Evolutionary conservation across 805 yeast species (phyloP).

Genomic region (Candida coleopterorum): DNA sequence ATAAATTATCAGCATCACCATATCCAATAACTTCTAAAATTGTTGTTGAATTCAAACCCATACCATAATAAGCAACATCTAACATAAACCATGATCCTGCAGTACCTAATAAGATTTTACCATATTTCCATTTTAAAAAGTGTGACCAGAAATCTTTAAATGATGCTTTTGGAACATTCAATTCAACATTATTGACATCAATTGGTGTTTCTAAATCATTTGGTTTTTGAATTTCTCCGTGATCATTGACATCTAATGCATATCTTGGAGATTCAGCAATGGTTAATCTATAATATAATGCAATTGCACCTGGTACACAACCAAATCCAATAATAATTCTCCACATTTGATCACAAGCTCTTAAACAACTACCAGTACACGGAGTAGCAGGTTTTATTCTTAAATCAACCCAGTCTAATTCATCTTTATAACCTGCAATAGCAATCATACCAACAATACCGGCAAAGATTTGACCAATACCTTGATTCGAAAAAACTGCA

Average conservation of each 20-base stretch:
- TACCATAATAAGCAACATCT: conserved; percentile 89
- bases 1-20: conserved; percentile 60
- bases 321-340: conserved; percentile 87
- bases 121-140: conserved; percentile 82
- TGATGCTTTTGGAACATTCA: conserved; percentile 76
- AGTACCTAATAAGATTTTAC: conserved; percentile 79
- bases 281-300: conserved; percentile 86
- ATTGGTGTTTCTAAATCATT: conserved; percentile 45
- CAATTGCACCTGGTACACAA: conserved; percentile 80
- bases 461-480: conserved; percentile 89
- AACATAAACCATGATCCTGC: conserved; percentile 89
- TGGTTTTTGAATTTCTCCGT: conserved; percentile 50
- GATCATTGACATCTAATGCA: conserved; percentile 68
- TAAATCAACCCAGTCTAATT: conserved; percentile 27
- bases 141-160: conserved; percentile 66
- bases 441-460: conserved; percentile 77
- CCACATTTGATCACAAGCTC: conserved; percentile 92
- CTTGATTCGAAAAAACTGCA: conserved; percentile 95
- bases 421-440: conserved; percentile 71
- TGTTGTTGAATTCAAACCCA: conserved; percentile 75
- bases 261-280: conserved; percentile 95
- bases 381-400: conserved; percentile 46
- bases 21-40: conserved; percentile 82
- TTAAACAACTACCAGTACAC: conserved; percentile 64
- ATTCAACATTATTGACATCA: conserved; percentile 32